Evolutionary conservation across 805 yeast species (phyloP), one percentile per base, ranked within the genome.

Genomic region (Barnettozyma botsteinii): DNA sequence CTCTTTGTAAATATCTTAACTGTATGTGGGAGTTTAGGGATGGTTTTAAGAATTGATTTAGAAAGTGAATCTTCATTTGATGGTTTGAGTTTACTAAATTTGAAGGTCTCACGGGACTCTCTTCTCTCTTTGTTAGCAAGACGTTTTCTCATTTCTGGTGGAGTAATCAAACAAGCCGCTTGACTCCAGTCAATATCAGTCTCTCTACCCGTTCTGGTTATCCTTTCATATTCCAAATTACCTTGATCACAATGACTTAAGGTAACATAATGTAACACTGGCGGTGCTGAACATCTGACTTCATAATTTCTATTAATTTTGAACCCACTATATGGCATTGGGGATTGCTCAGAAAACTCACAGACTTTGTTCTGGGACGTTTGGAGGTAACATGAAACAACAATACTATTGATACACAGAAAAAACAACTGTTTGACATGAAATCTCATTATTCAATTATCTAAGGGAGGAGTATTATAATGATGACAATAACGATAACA

Each of bases 241-340:
- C 88, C 86, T 5, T 62, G 55, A 14, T 66, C 54, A 53, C 88
- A 81, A 48, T 70, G 77, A 0, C 71, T 61, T 14, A 80, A 46
- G 4, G 70, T 56, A 14, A 78, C 54, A 44, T 66, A 68, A 41
- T 70, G 76, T 40, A 64, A 52, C 41, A 66, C 47, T 7, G 70
- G 66, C 29, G 69, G 59, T 38, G 57, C 33, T 18, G 61, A 38
- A 23, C 62, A 56, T 33, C 67, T 70, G 19, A 70, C 53, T 18
- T 68, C 63, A 42, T 70, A 72, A 17, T 72, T 68, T 37, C 80
- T 63, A 36, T 70, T 70, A 2, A 79, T 59, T 40, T 72, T 72
- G 49, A 77, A 74, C 0, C 87, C 87, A 1, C 79, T 66, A 48
- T 70, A 80, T 1, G 72, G 68, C 11, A 60, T 37, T 26, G 47